Evolutionary conservation across 2,329 filamentous ascomycete genomes (phyloP).

Genomic region (Aspergillus udagawae): DNA sequence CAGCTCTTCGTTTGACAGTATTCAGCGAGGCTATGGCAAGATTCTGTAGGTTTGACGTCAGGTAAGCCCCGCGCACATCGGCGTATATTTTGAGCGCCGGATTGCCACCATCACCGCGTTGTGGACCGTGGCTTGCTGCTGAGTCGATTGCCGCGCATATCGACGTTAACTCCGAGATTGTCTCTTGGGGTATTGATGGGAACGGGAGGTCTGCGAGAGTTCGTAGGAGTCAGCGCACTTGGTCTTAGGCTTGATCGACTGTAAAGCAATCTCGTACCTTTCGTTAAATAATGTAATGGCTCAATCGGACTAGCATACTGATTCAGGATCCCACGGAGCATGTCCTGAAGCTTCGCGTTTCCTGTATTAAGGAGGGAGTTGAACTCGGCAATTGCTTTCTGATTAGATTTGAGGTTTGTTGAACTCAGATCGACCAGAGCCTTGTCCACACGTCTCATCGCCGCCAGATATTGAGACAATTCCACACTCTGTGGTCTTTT

Average conservation of each 20-base stretch:
- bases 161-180: slow-evolving; percentile 69
- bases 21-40: slow-evolving; percentile 81
- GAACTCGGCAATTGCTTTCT: slow-evolving; percentile 79
- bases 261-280: slow-evolving; percentile 50
- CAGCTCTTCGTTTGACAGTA: slow-evolving; percentile 69
- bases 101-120: slow-evolving; percentile 55
- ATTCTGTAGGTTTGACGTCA: slow-evolving; percentile 78
- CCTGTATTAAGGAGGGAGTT: slow-evolving; percentile 73
- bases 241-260: neutral
- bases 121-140: slow-evolving; percentile 51
- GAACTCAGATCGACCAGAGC: slow-evolving; percentile 79
- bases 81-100: slow-evolving; percentile 79
- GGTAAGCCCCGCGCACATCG: slow-evolving; percentile 79
- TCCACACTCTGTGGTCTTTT: slow-evolving; percentile 72
- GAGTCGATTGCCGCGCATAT: slow-evolving; percentile 72
- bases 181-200: slow-evolving; percentile 72
- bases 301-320: slow-evolving; percentile 80
- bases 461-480: slow-evolving; percentile 78
- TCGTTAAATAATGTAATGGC: slow-evolving; percentile 87
- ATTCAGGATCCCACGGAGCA: slow-evolving; percentile 73
- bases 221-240: slow-evolving; percentile 28
- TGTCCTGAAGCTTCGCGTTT: slow-evolving; percentile 75
- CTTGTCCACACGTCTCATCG: slow-evolving; percentile 81
- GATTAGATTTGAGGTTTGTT: slow-evolving; percentile 89
- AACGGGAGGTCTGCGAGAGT: slow-evolving; percentile 60